These are phyloP conservation scores for Boeremia exigua DNA, from an alignment of 2,329 filamentous ascomycete genomes.

Conservation along the genomic window DNA sequence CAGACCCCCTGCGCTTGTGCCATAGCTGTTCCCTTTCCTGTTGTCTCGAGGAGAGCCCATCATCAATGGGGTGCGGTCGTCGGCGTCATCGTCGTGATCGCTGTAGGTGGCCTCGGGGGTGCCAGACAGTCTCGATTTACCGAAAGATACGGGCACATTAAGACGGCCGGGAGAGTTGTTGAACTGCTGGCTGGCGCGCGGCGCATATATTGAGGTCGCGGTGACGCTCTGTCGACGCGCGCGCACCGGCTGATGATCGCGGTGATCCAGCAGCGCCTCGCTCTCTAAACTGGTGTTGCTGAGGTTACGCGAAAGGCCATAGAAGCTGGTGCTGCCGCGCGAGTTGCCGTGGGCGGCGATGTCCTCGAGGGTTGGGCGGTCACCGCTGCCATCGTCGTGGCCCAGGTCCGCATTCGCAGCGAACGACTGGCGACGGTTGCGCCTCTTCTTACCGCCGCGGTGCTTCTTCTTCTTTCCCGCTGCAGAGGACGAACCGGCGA, in stretches of 20 bases:
- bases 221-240: conserved; percentile 54
- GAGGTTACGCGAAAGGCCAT: conserved; percentile 63
- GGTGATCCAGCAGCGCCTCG: conserved; percentile 84
- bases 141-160: conserved; percentile 20
- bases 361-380: conserved; percentile 50
- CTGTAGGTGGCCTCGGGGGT: conserved; percentile 51
- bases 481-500: conserved; percentile 18
- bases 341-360: conserved; percentile 26
- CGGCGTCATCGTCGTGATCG: conserved; percentile 54
- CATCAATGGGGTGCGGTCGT: conserved; percentile 64
- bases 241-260: conserved; percentile 58
- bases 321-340: conserved; percentile 58
- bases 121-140: conserved; percentile 37
- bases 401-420: conserved; percentile 62
- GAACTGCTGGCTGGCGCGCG: conserved; percentile 34
- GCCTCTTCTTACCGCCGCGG: conserved; percentile 79
- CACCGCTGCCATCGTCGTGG: conserved; percentile 62
- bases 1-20: conserved; percentile 41
- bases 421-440: conserved; percentile 79
- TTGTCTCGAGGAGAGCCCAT: conserved; percentile 44
- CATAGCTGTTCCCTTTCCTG: conserved; percentile 35
- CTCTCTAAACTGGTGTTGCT: conserved; percentile 91
- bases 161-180: conserved; percentile 29
- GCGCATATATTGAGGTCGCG: conserved; percentile 38
- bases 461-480: conserved; percentile 72